These are phyloP conservation scores for Phytophthora pistaciae DNA, from an alignment of 352 stramenopile genomes.

Conservation along the genomic window DNA sequence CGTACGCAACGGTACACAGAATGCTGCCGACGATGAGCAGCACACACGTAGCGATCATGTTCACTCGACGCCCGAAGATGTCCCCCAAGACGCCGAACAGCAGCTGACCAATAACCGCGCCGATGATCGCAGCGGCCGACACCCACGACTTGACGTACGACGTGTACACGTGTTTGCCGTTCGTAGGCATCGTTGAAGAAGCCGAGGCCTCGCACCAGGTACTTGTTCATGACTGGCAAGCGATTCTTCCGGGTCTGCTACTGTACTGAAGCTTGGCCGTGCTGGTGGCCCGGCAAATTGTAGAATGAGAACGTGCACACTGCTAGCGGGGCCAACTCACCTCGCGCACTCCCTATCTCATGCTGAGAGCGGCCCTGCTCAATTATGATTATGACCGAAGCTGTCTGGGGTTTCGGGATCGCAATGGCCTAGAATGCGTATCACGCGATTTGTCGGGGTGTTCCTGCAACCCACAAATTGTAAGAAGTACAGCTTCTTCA, in stretches of 20 bases:
- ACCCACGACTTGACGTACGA: slow-evolving; percentile 62
- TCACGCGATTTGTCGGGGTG: slow-evolving; percentile 15
- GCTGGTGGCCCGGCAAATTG: slow-evolving; percentile 14
- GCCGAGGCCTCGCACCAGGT: slow-evolving; percentile 59
- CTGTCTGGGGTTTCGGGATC: slow-evolving; percentile 1
- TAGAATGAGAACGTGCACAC: slow-evolving; percentile 8
- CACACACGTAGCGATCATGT: slow-evolving; percentile 67
- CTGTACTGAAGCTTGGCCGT: slow-evolving; percentile 1
- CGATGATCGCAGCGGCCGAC: slow-evolving; percentile 58
- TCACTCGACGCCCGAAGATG: slow-evolving; percentile 61
- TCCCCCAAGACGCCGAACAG: slow-evolving; percentile 64
- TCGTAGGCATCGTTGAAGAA: slow-evolving; percentile 76
- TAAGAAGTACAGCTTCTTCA: slow-evolving; percentile 1
- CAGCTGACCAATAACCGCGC: slow-evolving; percentile 62
- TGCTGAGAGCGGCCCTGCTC: slow-evolving; percentile 20
- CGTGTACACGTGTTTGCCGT: slow-evolving; percentile 66
- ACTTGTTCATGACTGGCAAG: slow-evolving; percentile 56
- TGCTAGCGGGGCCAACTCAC: neutral
- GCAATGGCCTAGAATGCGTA: neutral
- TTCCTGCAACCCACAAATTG: slow-evolving; percentile 14
- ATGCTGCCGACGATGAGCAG: slow-evolving; percentile 61
- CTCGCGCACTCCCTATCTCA: slow-evolving; percentile 19
- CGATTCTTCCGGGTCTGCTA: slow-evolving; percentile 15
- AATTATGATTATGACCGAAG: neutral
- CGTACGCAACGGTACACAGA: slow-evolving; percentile 52